Evolutionary conservation across 2,329 filamentous ascomycete genomes (phyloP).

Genomic region (Aspergillus flavus): DNA sequence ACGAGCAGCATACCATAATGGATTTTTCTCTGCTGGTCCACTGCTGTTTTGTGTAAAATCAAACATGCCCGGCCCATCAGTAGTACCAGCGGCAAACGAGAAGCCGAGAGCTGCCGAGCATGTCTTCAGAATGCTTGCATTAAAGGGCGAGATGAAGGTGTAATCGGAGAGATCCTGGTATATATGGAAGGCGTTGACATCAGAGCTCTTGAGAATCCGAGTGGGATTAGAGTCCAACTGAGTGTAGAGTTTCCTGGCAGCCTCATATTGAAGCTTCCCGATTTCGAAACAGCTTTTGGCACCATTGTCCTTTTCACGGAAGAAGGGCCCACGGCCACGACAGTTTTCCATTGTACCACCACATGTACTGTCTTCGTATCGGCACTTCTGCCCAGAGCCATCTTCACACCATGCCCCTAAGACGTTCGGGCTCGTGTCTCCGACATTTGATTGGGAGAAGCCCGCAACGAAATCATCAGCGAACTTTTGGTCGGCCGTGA

Average conservation of each 20-base stretch:
- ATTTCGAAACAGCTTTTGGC: constrained; percentile 55
- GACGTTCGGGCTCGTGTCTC: constrained; percentile 87
- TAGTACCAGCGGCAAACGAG: constrained; percentile 89
- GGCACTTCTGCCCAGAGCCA: constrained; percentile 61
- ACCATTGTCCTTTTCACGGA: constrained; percentile 47
- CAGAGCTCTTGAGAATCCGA: constrained; percentile 58
- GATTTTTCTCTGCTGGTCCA: constrained; percentile 69
- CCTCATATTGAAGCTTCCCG: constrained; percentile 48
- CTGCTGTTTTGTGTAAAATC: constrained; percentile 90
- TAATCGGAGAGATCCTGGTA: constrained; percentile 81
- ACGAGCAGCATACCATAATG: constrained; percentile 78
- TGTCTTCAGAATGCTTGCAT: constrained; percentile 66
- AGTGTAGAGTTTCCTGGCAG: constrained; percentile 57
- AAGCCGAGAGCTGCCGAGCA: constrained; percentile 89
- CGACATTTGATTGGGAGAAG: constrained; percentile 89
- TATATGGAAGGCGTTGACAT: constrained; percentile 80
- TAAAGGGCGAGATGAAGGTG: constrained; percentile 68
- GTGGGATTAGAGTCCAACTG: constrained; percentile 48
- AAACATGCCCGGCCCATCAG: constrained; percentile 86
- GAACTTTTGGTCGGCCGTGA: constrained; percentile 57
- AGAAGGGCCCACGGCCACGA: constrained; percentile 51
- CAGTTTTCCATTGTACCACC: constrained; percentile 47
- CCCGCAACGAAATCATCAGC: constrained; percentile 78
- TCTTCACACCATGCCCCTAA: constrained; percentile 89
- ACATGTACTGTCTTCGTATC: constrained; percentile 78